These are phyloP conservation scores for Pestalotiopsis sp. DNA, from an alignment of 2,329 filamentous ascomycete species.

Conservation along the genomic window DNA sequence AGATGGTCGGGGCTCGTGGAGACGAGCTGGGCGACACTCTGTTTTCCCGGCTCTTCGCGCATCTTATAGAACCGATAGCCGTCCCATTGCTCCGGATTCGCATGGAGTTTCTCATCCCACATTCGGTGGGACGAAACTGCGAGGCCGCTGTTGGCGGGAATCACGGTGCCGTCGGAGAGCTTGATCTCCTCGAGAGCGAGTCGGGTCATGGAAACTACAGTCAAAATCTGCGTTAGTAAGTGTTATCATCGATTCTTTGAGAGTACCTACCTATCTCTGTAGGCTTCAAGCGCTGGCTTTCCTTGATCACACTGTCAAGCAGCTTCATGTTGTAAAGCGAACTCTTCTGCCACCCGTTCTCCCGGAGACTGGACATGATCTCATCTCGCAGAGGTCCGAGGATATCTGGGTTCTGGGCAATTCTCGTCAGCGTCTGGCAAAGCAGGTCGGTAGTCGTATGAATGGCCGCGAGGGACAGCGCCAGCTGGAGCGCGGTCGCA, in stretches of 20 bases:
- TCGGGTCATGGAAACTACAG: not conserved
- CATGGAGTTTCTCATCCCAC: not conserved
- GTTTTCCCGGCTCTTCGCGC: slow-evolving; percentile 25
- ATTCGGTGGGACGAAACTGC: not conserved
- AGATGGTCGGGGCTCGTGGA: slow-evolving; percentile 32
- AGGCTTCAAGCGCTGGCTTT: slow-evolving; percentile 7
- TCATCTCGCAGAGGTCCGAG: not conserved
- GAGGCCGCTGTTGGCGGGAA: not conserved
- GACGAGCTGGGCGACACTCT: slow-evolving; percentile 37
- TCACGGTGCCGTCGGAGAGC: slow-evolving; percentile 1
- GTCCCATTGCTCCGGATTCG: not conserved
- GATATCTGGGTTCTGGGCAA: not conserved
- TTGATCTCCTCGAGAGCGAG: not conserved
- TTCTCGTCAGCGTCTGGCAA: not conserved
- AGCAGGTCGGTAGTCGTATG: slow-evolving; percentile 10
- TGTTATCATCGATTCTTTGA: not conserved
- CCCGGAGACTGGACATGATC: not conserved
- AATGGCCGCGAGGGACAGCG: not conserved
- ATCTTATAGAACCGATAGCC: not conserved
- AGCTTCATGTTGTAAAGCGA: slow-evolving; percentile 5
- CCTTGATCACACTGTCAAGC: slow-evolving; percentile 8
- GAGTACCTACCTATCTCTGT: not conserved
- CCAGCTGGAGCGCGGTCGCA: not conserved
- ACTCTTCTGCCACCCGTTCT: not conserved
- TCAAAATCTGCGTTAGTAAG: not conserved